Evolutionary conservation across 257 asterid species (phyloP), one percentile per base, ranked within the genome.

Genomic region (Cruciata laevipes): DNA sequence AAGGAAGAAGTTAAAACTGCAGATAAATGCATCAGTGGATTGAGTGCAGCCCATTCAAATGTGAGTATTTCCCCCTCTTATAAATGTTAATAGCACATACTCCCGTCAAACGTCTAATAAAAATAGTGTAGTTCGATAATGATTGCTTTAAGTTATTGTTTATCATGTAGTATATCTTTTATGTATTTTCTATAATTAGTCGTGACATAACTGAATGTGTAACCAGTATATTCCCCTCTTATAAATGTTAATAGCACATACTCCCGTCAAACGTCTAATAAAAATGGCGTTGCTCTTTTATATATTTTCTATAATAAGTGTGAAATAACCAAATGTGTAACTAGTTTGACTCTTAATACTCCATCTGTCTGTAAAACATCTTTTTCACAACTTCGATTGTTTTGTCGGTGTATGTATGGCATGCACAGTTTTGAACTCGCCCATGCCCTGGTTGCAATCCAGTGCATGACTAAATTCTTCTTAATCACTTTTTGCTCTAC

Each of bases 1-100:
- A 60, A 47, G 61, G 73, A 73, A 40, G 65, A 73, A 73, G 56
- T 53, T 57, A 40, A 56, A 23, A 13, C 40, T 47, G 68, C 38
- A 9, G 63, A 58, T 25, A 32, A 63, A 62, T 40, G 53, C 35
- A 40, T 3, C 47, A 63, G 6, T 17, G 32, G 53, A 25, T 30
- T 3, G 35, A 63, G 6, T 17, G 32, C 56, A 53, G 4, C 44
- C 61, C 27, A 33, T 25, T 35, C 51, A 18, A 7, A 21, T 52
- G 69, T 27, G 30, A 27, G 30, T 27, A 1, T 27, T 27, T 27
- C 2, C 30, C 2, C 30, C 30, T 27, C 30, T 27, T 27, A 27
- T 27, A 27, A 27, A 27, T 27, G 30, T 27, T 27, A 27, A 27
- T 27, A 27, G 30, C 30, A 27, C 30, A 33, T 33, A 33, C 38